Base-by-base conservation (phyloP, 108 stramenopile genomes). In the Cyclotella sp. region DNA sequence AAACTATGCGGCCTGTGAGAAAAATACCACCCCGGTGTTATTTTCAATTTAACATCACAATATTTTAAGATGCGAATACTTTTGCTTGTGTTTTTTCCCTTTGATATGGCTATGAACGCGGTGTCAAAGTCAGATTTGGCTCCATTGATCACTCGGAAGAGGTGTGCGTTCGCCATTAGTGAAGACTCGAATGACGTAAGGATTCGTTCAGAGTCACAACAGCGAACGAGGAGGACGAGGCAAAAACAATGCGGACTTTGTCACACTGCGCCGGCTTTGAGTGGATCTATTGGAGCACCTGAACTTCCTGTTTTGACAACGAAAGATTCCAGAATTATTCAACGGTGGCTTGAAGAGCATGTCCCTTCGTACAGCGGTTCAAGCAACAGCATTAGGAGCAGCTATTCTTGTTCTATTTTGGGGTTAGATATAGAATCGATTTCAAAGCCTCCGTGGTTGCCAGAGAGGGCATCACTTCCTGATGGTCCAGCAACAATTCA, bases 401-500 rank as follows among this genome's bases (percentile, higher is more conserved):
- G n/a, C 29, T 26, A 46, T 43, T 22, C 22, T 26, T 64, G 54
- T 24, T 59, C 79, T 10, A 41, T 72, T 29, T 22, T 84, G 46
- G 84, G 84, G 19, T 84, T 84, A 46, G 84, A 84, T 43, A 28
- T 63, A 21, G 84, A 84, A 73, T 69, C 67, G 2, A 69, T 79
- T 62, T 66, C 79, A 0, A 79, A 79, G 58, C 72, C 79, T 18
- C 85, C 89, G 4, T 81, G 79, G 82, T 71, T 75, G 42, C 79
- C 79, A 60, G 72, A 79, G 24, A 58, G 79, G 53, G 63, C 72
- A 26, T 51, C 72, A 19, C 79, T 79, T 53, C 79, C 79, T 27
- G 78, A 85, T 28, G 82, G 85, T 12, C 86, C 89, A 14, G 92
- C 90, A 19, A 84, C 84, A 21, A 79, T 93, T 28, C 92, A 93